These are phyloP conservation scores for Lactuca saligna DNA, from an alignment of 129 eudicot genomes.

Conservation along the genomic window DNA sequence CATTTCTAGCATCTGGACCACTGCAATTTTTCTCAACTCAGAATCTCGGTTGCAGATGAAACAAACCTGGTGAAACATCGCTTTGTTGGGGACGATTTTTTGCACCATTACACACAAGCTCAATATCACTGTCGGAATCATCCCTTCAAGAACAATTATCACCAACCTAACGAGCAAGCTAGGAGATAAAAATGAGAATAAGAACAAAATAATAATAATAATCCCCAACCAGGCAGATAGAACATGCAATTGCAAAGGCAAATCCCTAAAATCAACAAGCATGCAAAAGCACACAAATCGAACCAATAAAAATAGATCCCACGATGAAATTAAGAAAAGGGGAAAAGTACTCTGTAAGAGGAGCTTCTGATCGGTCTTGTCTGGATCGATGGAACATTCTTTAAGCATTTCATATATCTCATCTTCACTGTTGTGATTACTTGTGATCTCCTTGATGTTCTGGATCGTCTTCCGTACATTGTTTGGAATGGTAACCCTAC, in stretches of 20 bases:
- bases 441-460: conserved; percentile 81
- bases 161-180: not conserved
- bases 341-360: conserved; percentile 60
- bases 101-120: not conserved
- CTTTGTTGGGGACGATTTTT: not conserved
- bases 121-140: not conserved
- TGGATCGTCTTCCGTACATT: conserved; percentile 68
- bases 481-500: conserved; percentile 71
- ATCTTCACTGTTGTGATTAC: conserved; percentile 67
- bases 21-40: too few species aligned
- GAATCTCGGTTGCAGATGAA: too few species aligned
- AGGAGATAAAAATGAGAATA: not conserved
- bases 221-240: conserved; percentile 6
- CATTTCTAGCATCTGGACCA: too few species aligned
- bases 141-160: not conserved
- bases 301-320: conserved; percentile 25
- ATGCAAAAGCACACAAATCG: not conserved
- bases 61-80: not conserved
- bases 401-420: conserved; percentile 86
- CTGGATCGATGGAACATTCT: conserved; percentile 93
- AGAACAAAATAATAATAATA: not conserved
- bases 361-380: conserved; percentile 82
- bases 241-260: conserved; percentile 16
- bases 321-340: not conserved
- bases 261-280: conserved; percentile 24